Conservation (phyloP, 768 basidiomycete genomes). For the Lactifluus pinguis region DNA sequence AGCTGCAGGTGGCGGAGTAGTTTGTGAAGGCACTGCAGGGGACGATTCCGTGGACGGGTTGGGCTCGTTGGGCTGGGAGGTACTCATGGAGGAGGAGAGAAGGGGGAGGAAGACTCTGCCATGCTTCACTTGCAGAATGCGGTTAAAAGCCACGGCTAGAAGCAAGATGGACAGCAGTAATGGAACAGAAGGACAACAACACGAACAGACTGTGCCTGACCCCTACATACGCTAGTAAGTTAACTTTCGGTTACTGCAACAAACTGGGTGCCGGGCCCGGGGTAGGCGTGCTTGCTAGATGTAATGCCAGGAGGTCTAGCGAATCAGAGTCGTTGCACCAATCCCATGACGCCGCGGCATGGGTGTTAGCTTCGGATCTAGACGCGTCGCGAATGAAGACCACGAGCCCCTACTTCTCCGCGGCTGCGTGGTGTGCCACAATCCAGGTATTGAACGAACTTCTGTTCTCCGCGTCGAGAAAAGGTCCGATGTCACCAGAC, state of each 20-base stretch:
- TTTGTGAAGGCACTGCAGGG: neutral
- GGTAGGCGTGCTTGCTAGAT: neutral
- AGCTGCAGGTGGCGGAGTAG: neutral
- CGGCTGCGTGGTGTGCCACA: neutral
- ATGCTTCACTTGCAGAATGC: neutral
- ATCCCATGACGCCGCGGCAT: neutral
- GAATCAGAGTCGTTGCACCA: neutral
- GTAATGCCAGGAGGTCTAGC: neutral
- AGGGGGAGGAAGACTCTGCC: neutral
- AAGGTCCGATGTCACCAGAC: neutral
- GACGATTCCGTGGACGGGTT: neutral
- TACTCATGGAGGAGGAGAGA: neutral
- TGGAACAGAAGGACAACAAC: neutral
- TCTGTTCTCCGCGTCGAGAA: neutral
- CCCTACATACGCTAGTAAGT: neutral
- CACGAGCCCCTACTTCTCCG: neutral
- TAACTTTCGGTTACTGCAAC: too few relatives aligned
- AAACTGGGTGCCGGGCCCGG: neutral
- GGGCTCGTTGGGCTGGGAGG: neutral
- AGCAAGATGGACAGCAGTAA: conserved; percentile 1
- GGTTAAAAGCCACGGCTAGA: neutral
- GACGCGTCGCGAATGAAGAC: neutral
- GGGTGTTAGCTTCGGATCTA: neutral
- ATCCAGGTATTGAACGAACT: neutral
- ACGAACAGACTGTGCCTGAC: neutral